phyloP scores from a whole-genome alignment of 345 rosid genomes.

The Bretschneidera sinensis region DNA sequence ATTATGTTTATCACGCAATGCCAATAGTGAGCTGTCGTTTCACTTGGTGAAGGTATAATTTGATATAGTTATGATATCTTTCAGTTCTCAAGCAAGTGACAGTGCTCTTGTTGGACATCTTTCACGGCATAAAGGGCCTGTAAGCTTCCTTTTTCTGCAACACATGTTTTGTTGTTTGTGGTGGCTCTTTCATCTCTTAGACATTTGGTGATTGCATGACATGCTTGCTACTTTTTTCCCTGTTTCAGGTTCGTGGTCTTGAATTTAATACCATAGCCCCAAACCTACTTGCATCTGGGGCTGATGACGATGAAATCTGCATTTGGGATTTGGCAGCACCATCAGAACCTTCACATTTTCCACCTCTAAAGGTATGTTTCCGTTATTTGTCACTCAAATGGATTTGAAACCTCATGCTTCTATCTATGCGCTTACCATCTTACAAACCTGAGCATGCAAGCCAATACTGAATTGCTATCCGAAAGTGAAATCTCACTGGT shows the following conservation, averaged over 20 bases:
- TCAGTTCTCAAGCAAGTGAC: slow-evolving; percentile 63
- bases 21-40: too few species aligned
- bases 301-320: slow-evolving; percentile 95
- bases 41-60: not conserved
- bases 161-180: not conserved
- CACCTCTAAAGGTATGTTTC: slow-evolving; percentile 64
- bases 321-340: slow-evolving; percentile 92
- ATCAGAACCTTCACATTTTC: slow-evolving; percentile 74
- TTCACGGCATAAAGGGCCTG: slow-evolving; percentile 86
- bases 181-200: slow-evolving; percentile 1
- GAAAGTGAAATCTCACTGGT: not conserved
- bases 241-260: slow-evolving; percentile 91
- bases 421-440: not conserved
- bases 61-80: slow-evolving; percentile 1
- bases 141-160: slow-evolving; percentile 40
- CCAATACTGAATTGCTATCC: not conserved
- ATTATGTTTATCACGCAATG: too few species aligned
- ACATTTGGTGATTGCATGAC: slow-evolving; percentile 10
- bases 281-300: slow-evolving; percentile 92
- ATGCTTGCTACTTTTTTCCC: not conserved
- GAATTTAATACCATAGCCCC: slow-evolving; percentile 78
- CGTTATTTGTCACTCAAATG: not conserved
- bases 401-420: slow-evolving; percentile 2
- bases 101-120: slow-evolving; percentile 68
- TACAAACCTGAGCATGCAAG: not conserved